Base-by-base conservation (phyloP, 1,284 basidiomycete species). In the Heterobasidion parviporum region DNA sequence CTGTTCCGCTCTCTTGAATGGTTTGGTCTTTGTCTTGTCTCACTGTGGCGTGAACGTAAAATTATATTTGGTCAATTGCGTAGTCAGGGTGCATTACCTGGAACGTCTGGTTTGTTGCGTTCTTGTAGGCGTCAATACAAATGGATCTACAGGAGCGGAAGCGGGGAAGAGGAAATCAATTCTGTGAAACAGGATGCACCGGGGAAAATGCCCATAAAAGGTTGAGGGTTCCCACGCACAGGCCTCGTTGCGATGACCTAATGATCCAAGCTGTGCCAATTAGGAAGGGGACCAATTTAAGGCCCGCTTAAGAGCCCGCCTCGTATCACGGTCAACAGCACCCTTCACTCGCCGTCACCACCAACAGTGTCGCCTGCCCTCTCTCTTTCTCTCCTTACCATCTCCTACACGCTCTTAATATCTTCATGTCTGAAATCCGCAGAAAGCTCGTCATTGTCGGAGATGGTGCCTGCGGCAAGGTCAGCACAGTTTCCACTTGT, bases 391-490 rank as follows among this genome's bases (percentile, higher is more conserved):
- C 59, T 53, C 36, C 55, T 47, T 53, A 52, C 50, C 58, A 58
- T 45, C 56, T 55, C 43, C 56, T 49, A 50, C 54, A 51, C 54
- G 41, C 55, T 60, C 56, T 53, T 56, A 53, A 16, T 53, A 53
- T 50, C 57, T 50, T 62, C 52, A 73, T 73, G 74, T 72, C 74
- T 63, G 74, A 76, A 66, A 76, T 78, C 57, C 76, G 76, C 65
- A 73, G 75, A 65, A 80, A 80, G 68, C 74, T 80, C 57, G 78
- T 80, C 59, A 79, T 80, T 62, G 79, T 80, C 56, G 79, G 79
- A 54, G 79, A 81, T 66, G 79, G 79, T 71, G 79, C 80, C 64
- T 82, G 80, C 63, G 81, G 81, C 69, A 82, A 82, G 75, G 74
- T 73, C 34, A 41, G 56, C 52, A 35, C 20, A 14, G n/a, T 43